Conservation (phyloP, 768 basidiomycete species). For the Mycena floridula region DNA sequence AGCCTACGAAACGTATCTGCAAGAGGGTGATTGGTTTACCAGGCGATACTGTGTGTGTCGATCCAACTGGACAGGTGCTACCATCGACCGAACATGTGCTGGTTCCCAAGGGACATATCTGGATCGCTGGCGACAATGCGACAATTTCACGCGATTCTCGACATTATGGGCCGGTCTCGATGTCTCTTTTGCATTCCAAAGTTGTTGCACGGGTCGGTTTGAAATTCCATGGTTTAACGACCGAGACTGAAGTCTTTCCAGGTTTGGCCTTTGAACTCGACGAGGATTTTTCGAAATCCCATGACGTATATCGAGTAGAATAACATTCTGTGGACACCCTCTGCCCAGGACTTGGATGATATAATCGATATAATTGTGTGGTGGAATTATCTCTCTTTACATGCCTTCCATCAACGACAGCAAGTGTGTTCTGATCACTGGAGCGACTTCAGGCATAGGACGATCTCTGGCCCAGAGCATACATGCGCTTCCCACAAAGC, state of each 20-base stretch:
- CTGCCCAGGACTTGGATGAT: conserved; percentile 36
- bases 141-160: conserved; percentile 82
- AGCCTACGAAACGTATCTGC: conserved; percentile 64
- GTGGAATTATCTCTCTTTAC: neutral
- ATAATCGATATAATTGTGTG: conserved; percentile 12
- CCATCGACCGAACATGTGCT: conserved; percentile 68
- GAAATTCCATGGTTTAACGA: neutral
- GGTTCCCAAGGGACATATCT: conserved; percentile 82
- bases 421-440: conserved; percentile 47
- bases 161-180: conserved; percentile 87
- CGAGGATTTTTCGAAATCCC: conserved; percentile 36
- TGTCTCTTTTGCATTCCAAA: conserved; percentile 67
- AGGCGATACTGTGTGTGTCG: conserved; percentile 84
- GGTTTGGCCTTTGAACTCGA: neutral
- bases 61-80: conserved; percentile 66
- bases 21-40: conserved; percentile 89
- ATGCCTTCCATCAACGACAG: conserved; percentile 35
- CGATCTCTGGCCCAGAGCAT: conserved; percentile 47
- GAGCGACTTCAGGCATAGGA: conserved; percentile 57
- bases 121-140: conserved; percentile 90
- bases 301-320: conserved; percentile 9
- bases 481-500: conserved; percentile 38
- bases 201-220: conserved; percentile 56
- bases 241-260: neutral
- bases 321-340: too few species aligned